Percentiles rank a stretch among this genome's conserved stretches.
Conservation (phyloP, 768 basidiomycete species). For the Kwoniella botswanensis region DNA sequence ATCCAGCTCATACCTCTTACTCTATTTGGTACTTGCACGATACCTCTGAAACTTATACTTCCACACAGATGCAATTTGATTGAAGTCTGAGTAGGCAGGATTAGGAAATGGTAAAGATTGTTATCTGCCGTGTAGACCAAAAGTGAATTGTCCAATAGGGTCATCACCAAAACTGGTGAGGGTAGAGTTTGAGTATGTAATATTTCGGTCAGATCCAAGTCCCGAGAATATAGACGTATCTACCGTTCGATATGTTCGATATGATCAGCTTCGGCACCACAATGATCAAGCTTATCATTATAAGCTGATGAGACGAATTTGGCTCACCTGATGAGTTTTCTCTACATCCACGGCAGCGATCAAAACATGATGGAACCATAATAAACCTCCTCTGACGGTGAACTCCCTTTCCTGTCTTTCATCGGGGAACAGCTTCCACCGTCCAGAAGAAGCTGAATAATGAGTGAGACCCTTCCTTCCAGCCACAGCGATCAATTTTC, state of each 20-base stretch:
- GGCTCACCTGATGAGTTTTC: conserved; percentile 71
- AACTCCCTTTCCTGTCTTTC: conserved; percentile 85
- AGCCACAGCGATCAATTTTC: conserved; percentile 87
- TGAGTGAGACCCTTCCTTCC: conserved; percentile 88
- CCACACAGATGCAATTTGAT: conserved; percentile 90
- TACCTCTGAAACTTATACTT: conserved; percentile 89
- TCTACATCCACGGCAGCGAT: conserved; percentile 85
- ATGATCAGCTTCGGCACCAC: background rate
- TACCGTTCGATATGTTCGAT: conserved; percentile 53
- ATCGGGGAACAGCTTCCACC: conserved; percentile 89
- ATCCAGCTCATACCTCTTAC: conserved; percentile 96
- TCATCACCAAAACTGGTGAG: conserved; percentile 81
- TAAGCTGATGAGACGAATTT: conserved; percentile 13
- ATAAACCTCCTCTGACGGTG: conserved; percentile 81
- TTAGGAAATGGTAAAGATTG: conserved; percentile 87
- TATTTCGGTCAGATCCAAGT: conserved; percentile 81
- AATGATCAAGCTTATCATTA: no score
- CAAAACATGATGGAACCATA: conserved; percentile 97
- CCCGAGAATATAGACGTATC: conserved; percentile 93
- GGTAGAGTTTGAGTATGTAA: conserved; percentile 78
- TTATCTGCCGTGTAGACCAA: conserved; percentile 95
- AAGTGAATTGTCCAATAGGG: conserved; percentile 91
- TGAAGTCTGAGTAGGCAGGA: conserved; percentile 73
- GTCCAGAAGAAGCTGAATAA: conserved; percentile 89
- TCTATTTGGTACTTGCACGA: conserved; percentile 78